Base-by-base conservation (phyloP, 208 protist species). In the Naegleria lovaniensis region DNA sequence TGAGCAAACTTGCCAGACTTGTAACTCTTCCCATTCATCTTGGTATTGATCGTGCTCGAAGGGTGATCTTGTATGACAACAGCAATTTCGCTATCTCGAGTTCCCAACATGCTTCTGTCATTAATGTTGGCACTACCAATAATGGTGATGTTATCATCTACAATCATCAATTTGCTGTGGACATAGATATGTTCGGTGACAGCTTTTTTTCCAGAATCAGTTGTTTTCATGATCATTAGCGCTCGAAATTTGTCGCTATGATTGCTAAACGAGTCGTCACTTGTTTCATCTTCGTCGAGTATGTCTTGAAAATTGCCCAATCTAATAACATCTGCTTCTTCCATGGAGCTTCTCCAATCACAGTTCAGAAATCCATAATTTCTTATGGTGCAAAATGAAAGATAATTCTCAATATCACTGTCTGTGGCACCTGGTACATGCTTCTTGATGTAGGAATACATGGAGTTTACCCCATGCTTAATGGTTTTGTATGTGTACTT, bases 101-200 rank as follows among this genome's bases (percentile, higher is more conserved):
- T 90, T 2, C 93, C 93, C 29, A 92, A 38, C 39, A 95, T 51
- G 1, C 92, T 94, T 43, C 93, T 84, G 58, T 95, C 92, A 85
- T 95, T 94, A 33, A 95, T 93, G 83, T 95, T 95, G 11, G 93
- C 93, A 39, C 88, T 92, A 33, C 92, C 92, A 41, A 92, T 67
- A 40, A 94, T 36, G 4, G 87, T 79, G 5, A 84, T 29, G 5
- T 84, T 41, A 55, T 94, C 93, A 75, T 95, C 93, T 22, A 93
- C 75, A 36, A 95, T 93, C 76, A 95, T 85, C 36, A 94, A 85
- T 58, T 95, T 95, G 6, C 58, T 91, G 83, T 95, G 93, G 9
- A 95, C 91, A 88, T 95, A 95, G 15, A 90, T 83, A 48, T 59
- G 86, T n/a, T 89, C 33, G 0, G 36, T 76, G 9, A 88, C 39